Evolutionary conservation across 2,329 filamentous ascomycete genomes (phyloP).

Genomic region (Lachnellula subtilissima): DNA sequence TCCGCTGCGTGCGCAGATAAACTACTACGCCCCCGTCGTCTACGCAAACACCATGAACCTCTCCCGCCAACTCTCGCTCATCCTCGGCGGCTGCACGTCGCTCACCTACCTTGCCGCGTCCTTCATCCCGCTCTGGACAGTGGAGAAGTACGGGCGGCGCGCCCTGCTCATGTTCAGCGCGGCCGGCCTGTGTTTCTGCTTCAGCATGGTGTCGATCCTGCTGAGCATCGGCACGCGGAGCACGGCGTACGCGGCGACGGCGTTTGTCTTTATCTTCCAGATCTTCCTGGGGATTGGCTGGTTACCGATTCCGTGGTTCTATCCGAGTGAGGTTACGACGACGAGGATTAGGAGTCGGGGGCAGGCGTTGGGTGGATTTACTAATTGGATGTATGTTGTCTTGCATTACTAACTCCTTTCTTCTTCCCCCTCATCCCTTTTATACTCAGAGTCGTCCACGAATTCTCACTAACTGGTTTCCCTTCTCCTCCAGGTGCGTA

Average conservation of each 20-base stretch:
- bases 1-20: constrained; percentile 11
- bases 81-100: constrained; percentile 27
- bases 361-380: too few relatives aligned
- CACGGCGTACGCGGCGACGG: too few relatives aligned
- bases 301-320: too few relatives aligned
- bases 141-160: constrained; percentile 77
- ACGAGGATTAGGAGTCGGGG: too few relatives aligned
- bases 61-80: constrained; percentile 39
- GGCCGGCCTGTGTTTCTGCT: constrained; percentile 39
- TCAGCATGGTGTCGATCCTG: constrained; percentile 41
- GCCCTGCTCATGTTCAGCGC: constrained; percentile 72
- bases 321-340: too few relatives aligned
- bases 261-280: constrained; percentile 13
- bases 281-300: too few relatives aligned
- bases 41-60: constrained; percentile 58
- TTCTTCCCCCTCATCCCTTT: not conserved
- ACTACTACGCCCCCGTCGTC: constrained; percentile 41
- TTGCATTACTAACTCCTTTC: constrained; percentile 4
- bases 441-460: not conserved
- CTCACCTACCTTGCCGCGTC: constrained; percentile 59
- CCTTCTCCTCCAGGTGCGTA: constrained; percentile 36
- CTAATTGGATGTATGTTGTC: too few relatives aligned
- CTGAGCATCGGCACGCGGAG: too few relatives aligned
- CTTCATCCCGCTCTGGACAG: constrained; percentile 75
- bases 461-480: not conserved